phyloP scores from a whole-genome alignment of 371 early-diverging fungal species.

The Smittium mucronatum region DNA sequence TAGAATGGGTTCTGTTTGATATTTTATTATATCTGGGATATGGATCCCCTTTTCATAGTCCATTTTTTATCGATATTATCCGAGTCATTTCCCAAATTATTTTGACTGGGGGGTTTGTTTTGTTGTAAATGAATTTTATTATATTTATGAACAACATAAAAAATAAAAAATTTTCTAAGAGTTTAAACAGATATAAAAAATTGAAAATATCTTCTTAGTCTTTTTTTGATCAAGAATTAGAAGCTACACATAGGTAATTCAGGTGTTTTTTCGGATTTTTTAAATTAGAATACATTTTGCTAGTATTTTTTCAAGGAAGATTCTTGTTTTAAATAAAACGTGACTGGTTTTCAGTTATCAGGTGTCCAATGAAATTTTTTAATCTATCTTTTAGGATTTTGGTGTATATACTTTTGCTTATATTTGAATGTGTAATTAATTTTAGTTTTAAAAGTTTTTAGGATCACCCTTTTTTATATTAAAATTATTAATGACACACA shows the following conservation, averaged over 20 bases:
- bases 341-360: neutral
- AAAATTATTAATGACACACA: constrained; percentile 3
- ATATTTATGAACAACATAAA: neutral
- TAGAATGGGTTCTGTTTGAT: constrained; percentile 11
- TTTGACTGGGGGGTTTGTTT: neutral
- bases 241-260: neutral
- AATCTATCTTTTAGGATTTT: neutral
- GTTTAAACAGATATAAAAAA: neutral
- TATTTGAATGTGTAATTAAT: constrained; percentile 14
- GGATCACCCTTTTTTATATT: constrained; percentile 14
- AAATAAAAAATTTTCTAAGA: neutral
- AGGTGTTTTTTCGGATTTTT: neutral
- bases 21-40: constrained; percentile 15
- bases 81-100: neutral
- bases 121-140: neutral
- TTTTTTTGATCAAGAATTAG: constrained; percentile 9
- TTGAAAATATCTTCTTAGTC: neutral
- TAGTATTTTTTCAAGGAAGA: neutral
- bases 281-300: neutral
- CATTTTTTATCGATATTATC: constrained; percentile 8
- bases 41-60: constrained; percentile 14
- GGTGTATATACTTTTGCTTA: constrained; percentile 12
- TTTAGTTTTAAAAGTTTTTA: constrained; percentile 11
- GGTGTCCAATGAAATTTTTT: neutral
- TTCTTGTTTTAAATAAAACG: constrained; percentile 2